Percentiles rank a stretch among this genome's conserved stretches.
These are phyloP conservation scores for Rickenella mellea DNA, from an alignment of 768 basidiomycete genomes.

Conservation along the genomic window DNA sequence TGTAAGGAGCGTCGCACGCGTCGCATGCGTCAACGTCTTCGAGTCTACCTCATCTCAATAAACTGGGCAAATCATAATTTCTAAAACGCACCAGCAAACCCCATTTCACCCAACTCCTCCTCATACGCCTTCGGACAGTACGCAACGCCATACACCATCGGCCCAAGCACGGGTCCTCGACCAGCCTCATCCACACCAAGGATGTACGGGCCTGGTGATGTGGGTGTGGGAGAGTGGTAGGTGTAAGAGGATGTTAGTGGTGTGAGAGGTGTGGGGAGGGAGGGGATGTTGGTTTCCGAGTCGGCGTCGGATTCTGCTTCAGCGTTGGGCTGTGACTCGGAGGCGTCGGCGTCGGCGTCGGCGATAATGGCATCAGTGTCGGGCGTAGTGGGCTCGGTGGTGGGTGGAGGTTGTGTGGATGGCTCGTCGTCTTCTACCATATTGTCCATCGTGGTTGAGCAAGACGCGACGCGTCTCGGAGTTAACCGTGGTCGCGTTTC, in stretches of 20 bases:
- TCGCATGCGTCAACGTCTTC: slow-evolving; percentile 73
- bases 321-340: too few species aligned
- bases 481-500: too few species aligned
- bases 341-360: too few species aligned
- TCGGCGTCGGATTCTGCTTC: too few species aligned
- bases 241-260: slow-evolving; percentile 67
- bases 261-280: slow-evolving; percentile 45
- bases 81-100: slow-evolving; percentile 71
- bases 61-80: not conserved
- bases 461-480: too few species aligned
- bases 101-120: slow-evolving; percentile 64
- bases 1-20: slow-evolving; percentile 52
- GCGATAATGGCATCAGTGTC: too few species aligned
- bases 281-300: slow-evolving; percentile 32
- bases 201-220: slow-evolving; percentile 71
- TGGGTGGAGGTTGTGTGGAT: too few species aligned
- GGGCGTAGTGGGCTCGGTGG: too few species aligned
- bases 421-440: too few species aligned
- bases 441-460: too few species aligned
- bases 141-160: slow-evolving; percentile 92
- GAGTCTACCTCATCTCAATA: slow-evolving; percentile 54
- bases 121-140: slow-evolving; percentile 81
- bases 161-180: slow-evolving; percentile 89
- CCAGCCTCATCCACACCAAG: slow-evolving; percentile 99
- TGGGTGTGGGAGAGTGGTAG: slow-evolving; percentile 65